Evolutionary conservation across 371 early-diverging fungal species (phyloP).

Genomic region (Rhizopus sp.): DNA sequence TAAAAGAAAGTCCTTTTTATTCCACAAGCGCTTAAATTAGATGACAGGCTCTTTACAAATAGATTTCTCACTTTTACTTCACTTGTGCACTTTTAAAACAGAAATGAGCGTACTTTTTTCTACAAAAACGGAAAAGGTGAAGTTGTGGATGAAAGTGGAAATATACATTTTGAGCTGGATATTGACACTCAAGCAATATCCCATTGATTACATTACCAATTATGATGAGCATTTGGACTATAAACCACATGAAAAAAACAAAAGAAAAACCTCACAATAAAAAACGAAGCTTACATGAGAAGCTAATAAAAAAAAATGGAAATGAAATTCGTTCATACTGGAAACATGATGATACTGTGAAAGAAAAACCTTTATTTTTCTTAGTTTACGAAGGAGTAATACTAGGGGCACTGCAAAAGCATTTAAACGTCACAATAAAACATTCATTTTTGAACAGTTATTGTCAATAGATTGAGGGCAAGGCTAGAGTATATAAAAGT

Average conservation of each 20-base stretch:
- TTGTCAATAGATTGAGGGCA: no score
- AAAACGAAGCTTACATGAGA: conserved; percentile 15
- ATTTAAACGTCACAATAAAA: no score
- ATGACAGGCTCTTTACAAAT: conserved; percentile 12
- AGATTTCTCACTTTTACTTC: conserved; percentile 11
- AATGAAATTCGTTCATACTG: conserved; percentile 13
- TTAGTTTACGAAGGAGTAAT: no score
- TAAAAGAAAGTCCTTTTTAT: no score
- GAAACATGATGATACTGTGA: conserved; percentile 15
- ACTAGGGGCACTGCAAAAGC: no score
- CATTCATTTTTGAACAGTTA: no score
- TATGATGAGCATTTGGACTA: conserved; percentile 17
- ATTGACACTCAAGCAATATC: conserved; percentile 17
- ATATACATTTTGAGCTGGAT: conserved; percentile 14
- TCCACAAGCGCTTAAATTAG: conserved; percentile 2
- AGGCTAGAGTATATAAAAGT: no score
- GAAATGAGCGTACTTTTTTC: conserved; percentile 17
- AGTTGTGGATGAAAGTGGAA: conserved; percentile 18
- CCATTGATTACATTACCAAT: conserved; percentile 11
- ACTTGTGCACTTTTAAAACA: conserved; percentile 5
- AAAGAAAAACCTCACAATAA: conserved; percentile 18
- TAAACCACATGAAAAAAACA: conserved; percentile 14
- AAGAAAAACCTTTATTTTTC: no score
- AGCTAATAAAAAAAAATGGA: conserved; percentile 11
- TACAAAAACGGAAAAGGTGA: conserved; percentile 13